Base-by-base conservation (phyloP, 768 basidiomycete genomes). In the Leucosporidium creatinivorum region DNA sequence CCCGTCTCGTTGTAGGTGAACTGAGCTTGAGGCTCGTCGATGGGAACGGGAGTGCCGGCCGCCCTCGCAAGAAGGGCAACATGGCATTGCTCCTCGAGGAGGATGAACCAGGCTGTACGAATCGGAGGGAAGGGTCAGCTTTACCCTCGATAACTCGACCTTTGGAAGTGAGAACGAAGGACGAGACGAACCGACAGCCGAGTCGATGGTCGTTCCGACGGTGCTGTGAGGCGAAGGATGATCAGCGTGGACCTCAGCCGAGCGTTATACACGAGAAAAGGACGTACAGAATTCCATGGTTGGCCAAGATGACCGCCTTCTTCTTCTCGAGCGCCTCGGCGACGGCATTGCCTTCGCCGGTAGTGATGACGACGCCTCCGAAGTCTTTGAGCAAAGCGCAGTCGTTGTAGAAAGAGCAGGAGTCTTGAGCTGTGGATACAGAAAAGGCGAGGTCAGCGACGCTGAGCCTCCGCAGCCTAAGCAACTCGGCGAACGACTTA, bases 361-460 rank as follows among this genome's bases (percentile, higher is more conserved):
- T 69, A 19, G 79, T 80, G 23, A 83, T 75, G 23, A 84, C 83
- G 9, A 84, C 79, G 28, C 84, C 84, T 66, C 80, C 82, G 66
- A 81, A 83, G 51, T 81, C 78, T 36, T 75, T 75, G 69, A 84
- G 82, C 26, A 84, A 75, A 13, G 77, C 80, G 70, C 79, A 78
- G 58, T 81, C 77, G 57, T 82, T 73, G 67, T 80, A 80, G 72
- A 83, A 81, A 12, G 68, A 51, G 52, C 68, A 69, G 15, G 64
- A 50, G 58, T 83, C 83, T 73, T 83, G 82, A 10, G 80, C 80
- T 51, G 81, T 77, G 71, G 81, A 78, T 36, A 8, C 36, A 55
- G 18, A 28, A 26, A 39, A 21, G 30, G 75, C 33, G 76, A 18
- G n/a, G n/a, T n/a, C n/a, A n/a, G n/a, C n/a, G n/a, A n/a, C n/a